Percentiles rank a stretch among this genome's conserved stretches.
These are phyloP conservation scores for Trichoderma sp. DNA, from an alignment of 2,329 filamentous ascomycete species.

Conservation along the genomic window DNA sequence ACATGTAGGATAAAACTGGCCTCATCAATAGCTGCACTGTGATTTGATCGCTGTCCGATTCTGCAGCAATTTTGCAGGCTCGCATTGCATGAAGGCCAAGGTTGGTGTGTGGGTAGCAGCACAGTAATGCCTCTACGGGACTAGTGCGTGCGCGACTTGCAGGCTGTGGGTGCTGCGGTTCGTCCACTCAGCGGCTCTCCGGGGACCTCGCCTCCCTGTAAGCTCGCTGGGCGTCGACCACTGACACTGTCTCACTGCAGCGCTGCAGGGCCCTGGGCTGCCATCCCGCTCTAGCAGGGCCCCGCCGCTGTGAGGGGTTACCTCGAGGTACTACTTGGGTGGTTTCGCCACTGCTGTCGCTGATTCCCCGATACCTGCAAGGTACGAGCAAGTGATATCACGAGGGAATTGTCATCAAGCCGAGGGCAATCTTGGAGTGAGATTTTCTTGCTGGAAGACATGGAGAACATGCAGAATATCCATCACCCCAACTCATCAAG, in stretches of 20 bases:
- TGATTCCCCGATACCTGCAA: constrained; percentile 1
- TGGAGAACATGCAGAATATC: background rate
- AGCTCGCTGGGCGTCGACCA: background rate
- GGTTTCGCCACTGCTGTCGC: background rate
- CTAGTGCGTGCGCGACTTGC: constrained; percentile 5
- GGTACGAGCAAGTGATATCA: background rate
- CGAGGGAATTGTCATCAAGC: no score
- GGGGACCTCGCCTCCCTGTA: background rate
- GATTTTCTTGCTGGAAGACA: no score
- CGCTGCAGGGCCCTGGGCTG: background rate
- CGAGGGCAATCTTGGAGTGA: no score
- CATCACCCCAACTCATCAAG: no score
- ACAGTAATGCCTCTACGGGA: background rate
- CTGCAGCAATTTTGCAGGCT: background rate
- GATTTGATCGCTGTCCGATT: background rate
- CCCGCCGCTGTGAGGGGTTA: constrained; percentile 23
- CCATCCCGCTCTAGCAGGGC: constrained; percentile 14
- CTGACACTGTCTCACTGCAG: background rate
- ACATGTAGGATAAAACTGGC: no score
- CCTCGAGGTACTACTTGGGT: background rate
- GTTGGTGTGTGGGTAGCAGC: background rate
- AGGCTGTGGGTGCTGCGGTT: constrained; percentile 6
- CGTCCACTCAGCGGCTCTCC: background rate
- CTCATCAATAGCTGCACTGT: no score
- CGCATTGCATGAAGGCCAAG: no score